Evolutionary conservation across 2,329 filamentous ascomycete genomes (phyloP), one percentile per base, ranked within the genome.

Genomic region (Zymoseptoria crescenta): DNA sequence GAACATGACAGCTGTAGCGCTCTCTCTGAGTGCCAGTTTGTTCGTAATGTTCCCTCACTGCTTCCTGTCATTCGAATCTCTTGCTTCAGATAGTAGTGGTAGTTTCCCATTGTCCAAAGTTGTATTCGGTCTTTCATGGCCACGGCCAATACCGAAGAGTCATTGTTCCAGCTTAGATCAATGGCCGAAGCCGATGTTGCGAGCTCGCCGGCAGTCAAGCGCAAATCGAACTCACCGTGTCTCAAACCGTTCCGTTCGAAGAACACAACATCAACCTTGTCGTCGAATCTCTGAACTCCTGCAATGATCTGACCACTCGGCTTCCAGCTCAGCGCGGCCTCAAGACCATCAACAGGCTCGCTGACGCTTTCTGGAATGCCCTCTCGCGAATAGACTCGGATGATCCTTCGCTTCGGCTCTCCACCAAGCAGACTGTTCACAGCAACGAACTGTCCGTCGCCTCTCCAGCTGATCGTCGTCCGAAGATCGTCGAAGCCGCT

Each of bases 71-170:
- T 10, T 66, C 68, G 75, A 6, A 96, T 80, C 71, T 96, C 91
- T 72, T 96, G 91, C 76, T 99, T 99, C 16, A 99, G 80, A 73
- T 97, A 97, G 83, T 94, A 99, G 72, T 97, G 90, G 67, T 99
- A 99, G 73, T 99, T 99, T 20, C 91, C 89, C 81, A 88, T 96
- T 0, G 91, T 96, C 94, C 94, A 99, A 1, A 99, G 78, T 70
- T 99, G 94, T n/a, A 94, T 77, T 58, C 84, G 82, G 64, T 91
- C 83, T 30, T 79, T 78, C 66, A 92, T 84, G 1, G 83, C 80
- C n/a, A 96, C 86, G 5, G 93, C 91, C 52, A 99, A 80, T 0
- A 96, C 90, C 1, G 87, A 93, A 0, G 94, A 99, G 72, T 99
- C 93, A 4, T 85, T 81, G 70, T 96, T 99, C 94, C 94, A 99